These are phyloP conservation scores for Agarophyton chilense DNA, from an alignment of 23 red algal species.

Conservation along the genomic window DNA sequence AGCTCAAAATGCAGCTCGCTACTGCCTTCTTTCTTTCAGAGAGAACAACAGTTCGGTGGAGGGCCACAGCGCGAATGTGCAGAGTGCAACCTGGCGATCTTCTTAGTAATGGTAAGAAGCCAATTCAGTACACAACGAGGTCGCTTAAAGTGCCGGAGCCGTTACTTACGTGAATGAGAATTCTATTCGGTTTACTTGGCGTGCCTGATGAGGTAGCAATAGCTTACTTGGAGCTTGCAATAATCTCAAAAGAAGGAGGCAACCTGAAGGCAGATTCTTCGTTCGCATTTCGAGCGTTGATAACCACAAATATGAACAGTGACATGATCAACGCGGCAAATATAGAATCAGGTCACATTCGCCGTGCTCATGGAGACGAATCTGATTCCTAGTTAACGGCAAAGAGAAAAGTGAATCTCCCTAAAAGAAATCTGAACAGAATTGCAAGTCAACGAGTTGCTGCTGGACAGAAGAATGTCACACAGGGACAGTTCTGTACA, in stretches of 20 bases:
- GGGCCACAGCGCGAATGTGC: neutral
- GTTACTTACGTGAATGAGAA: constrained; percentile 46
- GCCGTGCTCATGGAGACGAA: neutral
- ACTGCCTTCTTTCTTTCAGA: neutral
- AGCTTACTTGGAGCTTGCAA: constrained; percentile 59
- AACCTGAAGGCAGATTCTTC: constrained; percentile 64
- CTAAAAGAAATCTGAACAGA: neutral
- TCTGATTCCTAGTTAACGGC: neutral
- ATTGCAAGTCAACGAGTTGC: neutral
- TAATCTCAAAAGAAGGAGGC: constrained; percentile 56
- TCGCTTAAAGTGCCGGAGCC: constrained; percentile 71
- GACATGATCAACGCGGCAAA: constrained; percentile 19
- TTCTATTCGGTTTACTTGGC: constrained; percentile 44
- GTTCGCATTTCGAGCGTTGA: constrained; percentile 39
- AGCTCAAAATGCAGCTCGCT: constrained; percentile 26
- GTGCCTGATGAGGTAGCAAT: constrained; percentile 32
- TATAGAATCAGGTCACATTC: constrained; percentile 31
- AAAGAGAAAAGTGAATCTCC: neutral
- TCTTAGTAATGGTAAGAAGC: constrained; percentile 7
- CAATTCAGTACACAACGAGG: constrained; percentile 4
- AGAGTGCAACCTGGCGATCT: neutral
- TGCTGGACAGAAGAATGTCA: neutral
- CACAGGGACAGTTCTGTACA: constrained; percentile 11
- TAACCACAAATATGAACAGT: constrained; percentile 9
- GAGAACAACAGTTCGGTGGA: neutral